phyloP scores from a whole-genome alignment of 2,329 filamentous ascomycete genomes.

The Colletotrichum phormii region DNA sequence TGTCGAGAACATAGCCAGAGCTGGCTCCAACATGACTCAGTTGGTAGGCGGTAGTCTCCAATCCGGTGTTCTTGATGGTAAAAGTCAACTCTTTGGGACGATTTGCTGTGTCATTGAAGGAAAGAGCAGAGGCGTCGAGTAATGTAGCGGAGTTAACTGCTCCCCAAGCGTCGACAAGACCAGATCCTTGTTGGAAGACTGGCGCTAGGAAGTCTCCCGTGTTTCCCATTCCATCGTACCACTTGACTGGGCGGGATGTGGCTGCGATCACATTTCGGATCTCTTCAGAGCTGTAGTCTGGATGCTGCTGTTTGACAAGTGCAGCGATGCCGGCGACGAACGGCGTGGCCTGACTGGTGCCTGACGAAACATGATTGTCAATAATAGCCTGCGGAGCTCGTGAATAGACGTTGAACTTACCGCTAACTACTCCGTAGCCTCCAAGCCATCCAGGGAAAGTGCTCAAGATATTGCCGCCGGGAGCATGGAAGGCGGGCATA shows the following conservation, averaged over 20 bases:
- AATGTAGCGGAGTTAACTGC: slow-evolving; percentile 47
- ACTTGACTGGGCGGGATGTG: slow-evolving; percentile 39
- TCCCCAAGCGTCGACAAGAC: slow-evolving; percentile 51
- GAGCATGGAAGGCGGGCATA: slow-evolving; percentile 53
- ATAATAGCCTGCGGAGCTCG: too few species aligned
- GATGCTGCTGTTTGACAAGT: slow-evolving; percentile 38
- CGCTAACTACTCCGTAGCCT: slow-evolving; percentile 52
- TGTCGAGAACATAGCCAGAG: slow-evolving; percentile 47
- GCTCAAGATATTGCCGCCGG: slow-evolving; percentile 55
- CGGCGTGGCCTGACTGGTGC: slow-evolving; percentile 60
- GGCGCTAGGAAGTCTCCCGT: slow-evolving; percentile 39
- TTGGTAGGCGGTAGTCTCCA: slow-evolving; percentile 44
- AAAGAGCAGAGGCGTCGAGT: slow-evolving; percentile 47
- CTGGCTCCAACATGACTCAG: slow-evolving; percentile 43
- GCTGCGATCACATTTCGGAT: slow-evolving; percentile 41
- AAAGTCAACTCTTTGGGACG: slow-evolving; percentile 46
- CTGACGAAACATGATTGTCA: slow-evolving; percentile 36
- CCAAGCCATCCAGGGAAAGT: slow-evolving; percentile 43
- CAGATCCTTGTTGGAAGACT: slow-evolving; percentile 52
- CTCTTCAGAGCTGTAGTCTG: slow-evolving; percentile 37
- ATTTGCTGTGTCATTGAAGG: slow-evolving; percentile 54
- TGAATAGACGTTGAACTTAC: neutral
- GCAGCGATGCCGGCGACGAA: slow-evolving; percentile 52
- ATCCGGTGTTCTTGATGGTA: slow-evolving; percentile 50
- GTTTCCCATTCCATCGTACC: slow-evolving; percentile 35